Conservation (phyloP, 1,284 basidiomycete genomes). For the Apiotrichum siamense region DNA sequence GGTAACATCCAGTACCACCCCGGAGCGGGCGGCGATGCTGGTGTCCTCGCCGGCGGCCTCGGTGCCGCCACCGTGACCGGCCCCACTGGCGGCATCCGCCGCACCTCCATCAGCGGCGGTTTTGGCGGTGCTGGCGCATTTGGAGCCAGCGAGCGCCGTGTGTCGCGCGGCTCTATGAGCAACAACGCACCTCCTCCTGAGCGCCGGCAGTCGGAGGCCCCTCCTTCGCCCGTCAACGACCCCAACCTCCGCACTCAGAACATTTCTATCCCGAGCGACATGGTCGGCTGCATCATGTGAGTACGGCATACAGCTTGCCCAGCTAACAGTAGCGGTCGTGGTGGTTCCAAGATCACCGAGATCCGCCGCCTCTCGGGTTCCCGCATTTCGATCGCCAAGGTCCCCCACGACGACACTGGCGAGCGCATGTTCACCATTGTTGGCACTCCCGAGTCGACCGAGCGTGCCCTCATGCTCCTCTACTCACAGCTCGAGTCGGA, state of each 20-base stretch:
- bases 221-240: constrained; percentile 52
- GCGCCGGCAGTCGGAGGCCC: constrained; percentile 47
- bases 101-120: constrained; percentile 35
- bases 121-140: constrained; percentile 21
- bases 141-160: constrained; percentile 16
- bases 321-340: constrained; percentile 60
- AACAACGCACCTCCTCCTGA: constrained; percentile 34
- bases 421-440: constrained; percentile 99
- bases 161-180: constrained; percentile 21
- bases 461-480: constrained; percentile 91
- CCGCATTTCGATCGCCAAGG: constrained; percentile 96
- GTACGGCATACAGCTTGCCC: constrained; percentile 8
- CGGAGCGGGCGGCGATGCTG: constrained; percentile 67
- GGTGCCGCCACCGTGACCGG: constrained; percentile 47
- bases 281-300: constrained; percentile 93
- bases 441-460: constrained; percentile 90
- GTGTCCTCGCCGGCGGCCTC: constrained; percentile 51
- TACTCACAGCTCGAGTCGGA: constrained; percentile 96
- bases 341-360: constrained; percentile 96
- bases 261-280: constrained; percentile 96
- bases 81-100: constrained; percentile 48
- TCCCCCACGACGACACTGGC: constrained; percentile 95
- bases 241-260: constrained; percentile 91
- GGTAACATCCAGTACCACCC: constrained; percentile 96
- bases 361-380: constrained; percentile 94